Conservation (phyloP, 2,329 filamentous ascomycete genomes). For the Aureobasidium sp. region DNA sequence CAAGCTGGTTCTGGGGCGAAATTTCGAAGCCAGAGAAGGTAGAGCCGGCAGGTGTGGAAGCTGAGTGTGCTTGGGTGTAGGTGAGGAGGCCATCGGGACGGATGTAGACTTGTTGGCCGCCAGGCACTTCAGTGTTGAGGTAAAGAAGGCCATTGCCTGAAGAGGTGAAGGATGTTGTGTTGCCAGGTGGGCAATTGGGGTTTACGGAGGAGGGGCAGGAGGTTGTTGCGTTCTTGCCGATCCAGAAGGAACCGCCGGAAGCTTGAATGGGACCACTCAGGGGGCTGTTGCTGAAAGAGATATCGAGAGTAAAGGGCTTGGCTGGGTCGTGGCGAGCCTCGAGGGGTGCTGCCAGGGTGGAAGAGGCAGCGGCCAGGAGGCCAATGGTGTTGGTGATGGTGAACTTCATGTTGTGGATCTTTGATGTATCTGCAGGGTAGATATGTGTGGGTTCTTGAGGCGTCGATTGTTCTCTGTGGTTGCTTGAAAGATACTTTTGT, state of each 20-base stretch:
- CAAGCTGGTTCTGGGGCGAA: constrained; percentile 4
- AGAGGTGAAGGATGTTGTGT: constrained; percentile 18
- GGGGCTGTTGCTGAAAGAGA: constrained; percentile 14
- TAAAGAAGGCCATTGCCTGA: constrained; percentile 15
- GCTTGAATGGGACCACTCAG: constrained; percentile 21
- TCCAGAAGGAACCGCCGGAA: constrained; percentile 22
- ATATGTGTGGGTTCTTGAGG: neutral
- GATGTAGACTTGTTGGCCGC: constrained; percentile 28
- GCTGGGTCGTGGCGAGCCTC: constrained; percentile 8
- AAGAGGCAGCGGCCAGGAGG: neutral
- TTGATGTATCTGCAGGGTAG: neutral
- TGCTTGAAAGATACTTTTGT: neutral
- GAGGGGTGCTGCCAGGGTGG: constrained; percentile 8
- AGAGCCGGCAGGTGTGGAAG: constrained; percentile 22
- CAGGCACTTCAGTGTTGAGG: constrained; percentile 24
- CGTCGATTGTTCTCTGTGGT: no score
- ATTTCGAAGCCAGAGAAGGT: constrained; percentile 23
- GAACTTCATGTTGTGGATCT: neutral
- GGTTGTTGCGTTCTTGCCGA: constrained; percentile 24
- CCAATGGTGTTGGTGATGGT: constrained; percentile 1
- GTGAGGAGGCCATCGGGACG: constrained; percentile 24
- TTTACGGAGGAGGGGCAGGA: constrained; percentile 25
- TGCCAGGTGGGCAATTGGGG: constrained; percentile 21
- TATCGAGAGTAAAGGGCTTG: constrained; percentile 12
- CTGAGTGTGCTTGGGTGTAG: constrained; percentile 27